Evolutionary conservation across 768 basidiomycete species (phyloP).

Genomic region (Leccinum disarticulatum): DNA sequence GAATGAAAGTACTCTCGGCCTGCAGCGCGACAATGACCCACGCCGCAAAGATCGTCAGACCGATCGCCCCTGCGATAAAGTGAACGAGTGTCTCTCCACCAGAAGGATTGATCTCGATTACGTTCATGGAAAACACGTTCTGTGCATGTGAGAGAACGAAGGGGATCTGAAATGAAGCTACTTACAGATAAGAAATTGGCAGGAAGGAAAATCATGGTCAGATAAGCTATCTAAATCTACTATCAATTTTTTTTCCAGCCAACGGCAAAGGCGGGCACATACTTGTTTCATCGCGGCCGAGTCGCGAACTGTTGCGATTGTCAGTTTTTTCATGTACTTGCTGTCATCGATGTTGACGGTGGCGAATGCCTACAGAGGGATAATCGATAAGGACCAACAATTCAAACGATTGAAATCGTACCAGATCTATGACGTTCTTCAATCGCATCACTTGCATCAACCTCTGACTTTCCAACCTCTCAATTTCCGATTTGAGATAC

Average conservation of each 20-base stretch:
- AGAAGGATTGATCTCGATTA: slow-evolving; percentile 39
- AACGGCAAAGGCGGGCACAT: background rate
- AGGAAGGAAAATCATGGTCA: slow-evolving; percentile 64
- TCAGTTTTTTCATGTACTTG: slow-evolving; percentile 50
- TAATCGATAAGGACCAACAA: background rate
- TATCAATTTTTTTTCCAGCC: too few species aligned
- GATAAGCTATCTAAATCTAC: slow-evolving; percentile 38
- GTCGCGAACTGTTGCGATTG: slow-evolving; percentile 42
- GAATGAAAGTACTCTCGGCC: slow-evolving; percentile 25
- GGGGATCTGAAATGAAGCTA: background rate
- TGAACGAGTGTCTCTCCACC: slow-evolving; percentile 34
- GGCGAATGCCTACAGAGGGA: slow-evolving; percentile 49
- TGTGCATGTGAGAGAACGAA: slow-evolving; percentile 21
- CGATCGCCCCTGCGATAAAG: slow-evolving; percentile 42
- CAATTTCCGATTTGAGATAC: slow-evolving; percentile 49
- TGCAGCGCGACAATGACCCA: slow-evolving; percentile 60
- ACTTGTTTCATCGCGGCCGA: slow-evolving; percentile 42
- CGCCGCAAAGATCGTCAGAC: slow-evolving; percentile 48
- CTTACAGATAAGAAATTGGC: slow-evolving; percentile 44
- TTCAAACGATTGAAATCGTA: slow-evolving; percentile 7
- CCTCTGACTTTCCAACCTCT: slow-evolving; percentile 41
- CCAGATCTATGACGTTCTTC: slow-evolving; percentile 36
- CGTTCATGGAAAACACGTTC: slow-evolving; percentile 59
- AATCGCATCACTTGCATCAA: slow-evolving; percentile 30
- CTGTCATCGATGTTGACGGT: slow-evolving; percentile 59